Percentiles rank a stretch among this genome's conserved stretches.
Conservation (phyloP, 495 filamentous ascomycete species). For the Evernia prunastri region DNA sequence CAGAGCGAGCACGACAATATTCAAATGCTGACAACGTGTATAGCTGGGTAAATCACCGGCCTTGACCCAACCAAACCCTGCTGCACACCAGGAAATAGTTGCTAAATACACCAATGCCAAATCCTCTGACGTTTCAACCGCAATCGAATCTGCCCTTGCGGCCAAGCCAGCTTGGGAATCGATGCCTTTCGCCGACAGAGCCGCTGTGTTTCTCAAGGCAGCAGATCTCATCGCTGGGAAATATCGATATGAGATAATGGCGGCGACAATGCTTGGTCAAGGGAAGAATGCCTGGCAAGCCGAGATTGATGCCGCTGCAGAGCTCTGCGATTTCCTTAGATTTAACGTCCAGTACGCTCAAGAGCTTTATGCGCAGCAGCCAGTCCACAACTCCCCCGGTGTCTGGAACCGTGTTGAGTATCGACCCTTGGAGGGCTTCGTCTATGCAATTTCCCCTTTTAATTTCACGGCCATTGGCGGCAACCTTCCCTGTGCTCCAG, state of each 20-base stretch:
- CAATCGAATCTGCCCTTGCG: conserved; percentile 72
- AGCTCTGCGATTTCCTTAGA: conserved; percentile 78
- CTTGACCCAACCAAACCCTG: conserved; percentile 60
- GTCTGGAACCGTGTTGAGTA: conserved; percentile 83
- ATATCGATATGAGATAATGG: conserved; percentile 90
- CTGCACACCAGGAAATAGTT: conserved; percentile 59
- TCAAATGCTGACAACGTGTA: conserved; percentile 5
- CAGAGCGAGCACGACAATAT: not conserved
- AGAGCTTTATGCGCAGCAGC: conserved; percentile 80
- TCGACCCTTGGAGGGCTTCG: conserved; percentile 77
- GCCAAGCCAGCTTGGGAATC: conserved; percentile 80
- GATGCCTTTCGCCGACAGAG: conserved; percentile 79
- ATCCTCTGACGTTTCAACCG: conserved; percentile 58
- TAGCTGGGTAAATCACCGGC: conserved; percentile 12
- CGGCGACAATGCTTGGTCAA: conserved; percentile 89
- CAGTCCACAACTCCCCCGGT: conserved; percentile 62
- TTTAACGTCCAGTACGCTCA: conserved; percentile 87
- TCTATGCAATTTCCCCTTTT: conserved; percentile 81
- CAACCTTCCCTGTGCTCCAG: conserved; percentile 66
- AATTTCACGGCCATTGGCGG: conserved; percentile 86
- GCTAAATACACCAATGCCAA: conserved; percentile 71
- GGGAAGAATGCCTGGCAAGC: conserved; percentile 98
- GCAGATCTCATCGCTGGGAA: conserved; percentile 83
- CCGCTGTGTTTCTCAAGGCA: conserved; percentile 88
- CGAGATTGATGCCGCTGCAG: conserved; percentile 91